Percentiles rank a stretch among this genome's conserved stretches.
Conservation (phyloP, 129 eudicot species). For the Ambrosia artemisiifolia region DNA sequence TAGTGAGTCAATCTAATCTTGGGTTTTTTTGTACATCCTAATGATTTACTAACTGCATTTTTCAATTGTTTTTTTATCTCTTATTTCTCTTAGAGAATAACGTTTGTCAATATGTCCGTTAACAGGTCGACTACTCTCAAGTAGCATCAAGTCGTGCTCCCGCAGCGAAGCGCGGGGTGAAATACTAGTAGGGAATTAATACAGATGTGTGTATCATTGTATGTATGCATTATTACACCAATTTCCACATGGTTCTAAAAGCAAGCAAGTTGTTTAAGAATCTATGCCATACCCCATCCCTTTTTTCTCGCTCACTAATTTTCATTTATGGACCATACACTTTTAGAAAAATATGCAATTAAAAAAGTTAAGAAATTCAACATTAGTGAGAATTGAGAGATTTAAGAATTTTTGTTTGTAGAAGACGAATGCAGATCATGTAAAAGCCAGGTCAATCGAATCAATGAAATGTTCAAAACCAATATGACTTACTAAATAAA, state of each 20-base stretch:
- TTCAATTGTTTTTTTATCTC: no score
- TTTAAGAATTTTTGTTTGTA: background rate
- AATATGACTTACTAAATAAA: conserved; percentile 5
- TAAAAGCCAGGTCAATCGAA: background rate
- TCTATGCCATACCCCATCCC: conserved; percentile 19
- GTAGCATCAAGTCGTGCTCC: no score
- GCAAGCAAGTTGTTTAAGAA: conserved; percentile 27
- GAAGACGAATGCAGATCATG: background rate
- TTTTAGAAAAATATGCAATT: background rate
- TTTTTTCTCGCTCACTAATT: background rate
- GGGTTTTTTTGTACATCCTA: no score
- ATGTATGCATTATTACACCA: background rate
- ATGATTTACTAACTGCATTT: no score
- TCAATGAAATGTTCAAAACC: conserved; percentile 7
- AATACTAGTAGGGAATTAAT: no score
- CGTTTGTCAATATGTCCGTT: no score
- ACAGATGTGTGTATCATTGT: conserved; percentile 1
- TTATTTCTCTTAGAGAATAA: no score
- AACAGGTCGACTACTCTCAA: no score
- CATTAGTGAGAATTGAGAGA: background rate
- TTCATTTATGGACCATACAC: conserved; percentile 14
- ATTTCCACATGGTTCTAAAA: conserved; percentile 32
- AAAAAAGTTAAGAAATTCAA: background rate
- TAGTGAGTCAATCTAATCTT: no score
- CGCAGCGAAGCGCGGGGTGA: no score